phyloP scores from a whole-genome alignment of 225 moss, liverwort and hornwort species.

The Marchantia paleacea region DNA sequence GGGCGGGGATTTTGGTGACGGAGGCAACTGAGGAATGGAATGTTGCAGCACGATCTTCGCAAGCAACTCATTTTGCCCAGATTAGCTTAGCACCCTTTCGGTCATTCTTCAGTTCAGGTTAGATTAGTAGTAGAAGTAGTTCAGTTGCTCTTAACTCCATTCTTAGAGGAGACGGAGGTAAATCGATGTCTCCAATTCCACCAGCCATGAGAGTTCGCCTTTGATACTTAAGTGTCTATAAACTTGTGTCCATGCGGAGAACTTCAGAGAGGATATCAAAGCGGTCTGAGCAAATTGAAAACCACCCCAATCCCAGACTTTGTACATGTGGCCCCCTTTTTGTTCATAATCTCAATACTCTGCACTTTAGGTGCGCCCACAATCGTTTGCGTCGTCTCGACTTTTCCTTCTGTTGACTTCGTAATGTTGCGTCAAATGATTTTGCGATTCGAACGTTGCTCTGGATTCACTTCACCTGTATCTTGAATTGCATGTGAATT shows the following conservation, averaged over 20 bases:
- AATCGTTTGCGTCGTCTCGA: not conserved
- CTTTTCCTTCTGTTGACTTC: too few species aligned
- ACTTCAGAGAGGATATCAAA: conserved; percentile 12
- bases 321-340: conserved; percentile 31
- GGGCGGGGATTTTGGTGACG: conserved; percentile 12
- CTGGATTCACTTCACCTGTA: too few species aligned
- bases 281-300: conserved; percentile 30
- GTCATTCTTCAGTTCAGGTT: conserved; percentile 11
- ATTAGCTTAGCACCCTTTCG: conserved; percentile 19
- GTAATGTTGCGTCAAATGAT: too few species aligned
- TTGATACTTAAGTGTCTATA: conserved; percentile 18
- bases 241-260: conserved; percentile 24
- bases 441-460: too few species aligned
- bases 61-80: conserved; percentile 14
- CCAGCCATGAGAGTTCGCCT: conserved; percentile 19
- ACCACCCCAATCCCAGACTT: conserved; percentile 7
- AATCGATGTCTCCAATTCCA: conserved; percentile 5
- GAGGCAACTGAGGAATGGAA: conserved; percentile 1
- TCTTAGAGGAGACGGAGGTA: conserved; percentile 15
- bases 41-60: conserved; percentile 1
- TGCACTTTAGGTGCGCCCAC: conserved; percentile 11
- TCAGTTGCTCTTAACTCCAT: conserved; percentile 11
- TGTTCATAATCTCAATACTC: conserved; percentile 30
- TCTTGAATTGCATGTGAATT: too few species aligned
- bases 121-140: conserved; percentile 8